phyloP scores from a whole-genome alignment of 2,329 filamentous ascomycete genomes.

The Penicillium digitatum region DNA sequence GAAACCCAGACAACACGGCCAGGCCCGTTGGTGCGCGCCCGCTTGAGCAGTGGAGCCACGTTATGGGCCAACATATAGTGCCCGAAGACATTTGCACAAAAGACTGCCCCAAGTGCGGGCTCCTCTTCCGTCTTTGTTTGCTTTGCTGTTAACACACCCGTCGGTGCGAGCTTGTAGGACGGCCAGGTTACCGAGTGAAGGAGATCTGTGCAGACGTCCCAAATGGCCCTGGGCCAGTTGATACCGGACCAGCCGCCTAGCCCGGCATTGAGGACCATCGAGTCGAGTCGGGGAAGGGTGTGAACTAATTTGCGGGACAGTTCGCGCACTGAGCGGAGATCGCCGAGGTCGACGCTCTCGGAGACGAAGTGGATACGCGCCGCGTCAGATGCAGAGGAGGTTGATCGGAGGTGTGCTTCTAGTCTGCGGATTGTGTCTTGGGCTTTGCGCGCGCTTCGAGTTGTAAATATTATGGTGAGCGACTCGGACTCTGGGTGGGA shows the following conservation, averaged over 20 bases:
- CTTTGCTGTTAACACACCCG: slow-evolving; percentile 52
- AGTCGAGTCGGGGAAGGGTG: slow-evolving; percentile 67
- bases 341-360: slow-evolving; percentile 57
- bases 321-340: slow-evolving; percentile 53
- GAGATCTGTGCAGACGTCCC: slow-evolving; percentile 57
- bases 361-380: slow-evolving; percentile 50
- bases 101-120: slow-evolving; percentile 71
- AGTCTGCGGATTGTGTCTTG: slow-evolving; percentile 65
- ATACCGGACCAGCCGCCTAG: slow-evolving; percentile 82
- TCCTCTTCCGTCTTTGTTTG: slow-evolving; percentile 47
- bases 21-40: slow-evolving; percentile 39
- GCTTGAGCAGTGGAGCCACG: slow-evolving; percentile 67
- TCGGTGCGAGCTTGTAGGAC: slow-evolving; percentile 63
- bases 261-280: slow-evolving; percentile 79
- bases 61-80: slow-evolving; percentile 87
- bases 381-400: slow-evolving; percentile 39
- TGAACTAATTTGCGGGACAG: slow-evolving; percentile 50
- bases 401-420: slow-evolving; percentile 56
- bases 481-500: slow-evolving; percentile 63
- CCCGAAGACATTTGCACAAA: slow-evolving; percentile 89
- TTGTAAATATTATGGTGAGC: slow-evolving; percentile 78
- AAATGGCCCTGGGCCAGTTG: slow-evolving; percentile 61
- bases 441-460: slow-evolving; percentile 70
- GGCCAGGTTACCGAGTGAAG: slow-evolving; percentile 71
- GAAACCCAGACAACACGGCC: slow-evolving; percentile 83